Evolutionary conservation across 1,284 basidiomycete genomes (phyloP), one percentile per base, ranked within the genome.

Genomic region (Mycosarcoma mackinlayi): DNA sequence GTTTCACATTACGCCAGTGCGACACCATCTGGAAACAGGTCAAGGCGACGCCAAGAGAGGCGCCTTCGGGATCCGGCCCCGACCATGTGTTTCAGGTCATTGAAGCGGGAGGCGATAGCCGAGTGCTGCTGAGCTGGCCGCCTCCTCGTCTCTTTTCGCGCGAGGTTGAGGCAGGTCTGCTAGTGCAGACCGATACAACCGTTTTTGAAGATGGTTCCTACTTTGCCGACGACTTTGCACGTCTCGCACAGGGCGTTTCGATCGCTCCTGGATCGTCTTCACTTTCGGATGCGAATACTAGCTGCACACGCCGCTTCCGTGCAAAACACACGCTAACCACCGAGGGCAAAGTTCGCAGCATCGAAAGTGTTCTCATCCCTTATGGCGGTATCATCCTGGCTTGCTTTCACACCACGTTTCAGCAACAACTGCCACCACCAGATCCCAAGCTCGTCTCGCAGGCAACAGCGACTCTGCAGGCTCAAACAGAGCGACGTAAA

Each of bases 301-400:
- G 90, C 84, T 98, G 94, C 83, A 97, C 94, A 59, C 88, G 92
- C 76, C 87, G 95, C 63, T 96, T 92, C 85, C 90, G 92, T 80
- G 90, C 91, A 41, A 87, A 88, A 74, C 92, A 94, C 85, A 87
- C 88, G 4, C 84, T 87, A 46, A 84, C 84, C 64, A 85, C 87
- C 35, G 87, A 89, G 60, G 88, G 88, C 44, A 73, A 88, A 83
- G 77, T 83, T 31, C 77, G 85, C 18, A 87, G 90, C 77, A 89
- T 95, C 47, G 91, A 92, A 79, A 92, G 91, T 82, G 91, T 95
- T 62, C 93, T 94, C 84, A 93, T 95, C 83, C 93, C 93, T 69
- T 93, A 95, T 87, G 94, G 93, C 87, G 84, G 82, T 86, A 85
- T 85, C 68, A 82, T 84, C 11, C 83, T 85, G 38, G 84, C 84